Base-by-base conservation (phyloP, 2,329 filamentous ascomycete species). In the Pestalotiopsis sp. region DNA sequence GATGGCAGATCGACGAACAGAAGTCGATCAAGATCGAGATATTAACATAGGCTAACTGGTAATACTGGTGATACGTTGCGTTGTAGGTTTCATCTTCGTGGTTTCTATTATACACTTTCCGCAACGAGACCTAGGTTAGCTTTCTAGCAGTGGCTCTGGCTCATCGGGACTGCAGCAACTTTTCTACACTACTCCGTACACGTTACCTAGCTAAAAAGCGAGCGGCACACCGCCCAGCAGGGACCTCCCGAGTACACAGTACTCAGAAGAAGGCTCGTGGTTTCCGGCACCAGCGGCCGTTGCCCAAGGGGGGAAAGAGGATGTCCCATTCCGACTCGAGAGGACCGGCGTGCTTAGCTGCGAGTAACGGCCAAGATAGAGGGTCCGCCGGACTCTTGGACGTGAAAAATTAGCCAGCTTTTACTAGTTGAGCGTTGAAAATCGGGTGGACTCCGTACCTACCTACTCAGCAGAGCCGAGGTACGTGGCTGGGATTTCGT, bases 181-280 rank as follows among this genome's bases (percentile, higher is more conserved):
- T 49, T 49, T 49, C 41, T 49, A 14, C 23, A 3, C 31, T 7
- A 27, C 25, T 20, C 7, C 17, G 23, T 14, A 31, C 58, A 36
- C 23, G 31, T 17, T 36, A 11, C 14, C 14, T 31, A 36, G 23
- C 23, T 61, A 25, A 31, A 62, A n/a, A 14, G 31, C 25, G 59
- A 38, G 36, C 5, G n/a, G 36, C 20, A 64, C 61, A 64, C 61
- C 61, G 61, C 61, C 39, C n/a, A 64, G 61, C 61, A 49, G 39
- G 23, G 31, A 11, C 59, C 20, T 38, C 39, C n/a, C 27, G 61
- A 38, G 25, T 36, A 20, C 59, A 25, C 45, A n/a, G 45, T 52
- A 52, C 45, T 9, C 45, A 41, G 39, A 39, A 41, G 61, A 64
- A 20, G 61, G 61, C 38, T 20, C 39, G 6, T 6, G 23, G 25